Base-by-base conservation (phyloP, 2,329 filamentous ascomycete genomes). In the Cladosporium sp. region DNA sequence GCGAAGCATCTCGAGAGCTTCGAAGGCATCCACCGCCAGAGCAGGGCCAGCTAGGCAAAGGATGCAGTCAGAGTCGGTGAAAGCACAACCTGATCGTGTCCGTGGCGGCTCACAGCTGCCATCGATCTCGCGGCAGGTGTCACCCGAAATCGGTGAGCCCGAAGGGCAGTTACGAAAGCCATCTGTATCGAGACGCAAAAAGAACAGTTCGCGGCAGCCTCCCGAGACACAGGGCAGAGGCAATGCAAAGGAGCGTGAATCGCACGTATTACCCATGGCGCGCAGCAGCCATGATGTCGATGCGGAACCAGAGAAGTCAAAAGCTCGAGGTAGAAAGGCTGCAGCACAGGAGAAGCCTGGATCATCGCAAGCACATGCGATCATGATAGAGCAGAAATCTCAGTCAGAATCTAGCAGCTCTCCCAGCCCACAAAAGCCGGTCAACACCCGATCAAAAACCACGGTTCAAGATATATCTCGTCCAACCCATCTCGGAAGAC, bases 41-140 rank as follows among this genome's bases (percentile, higher is more conserved):
- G 21, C 28, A 29, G 50, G 50, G 5, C 10, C 50, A 5, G 31
- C 50, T 6, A 63, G 61, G 31, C 61, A 63, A 21, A 55, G 21
- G 21, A 63, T 63, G 61, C 35, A 63, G 50, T 56, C 61, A 10
- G 35, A 55, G 11, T 56, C 50, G 3, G 37, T 33, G 23, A 63
- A 63, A 28, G 26, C 35, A 11, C 60, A 33, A 21, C 18, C 16
- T 5, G 55, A 40, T 28, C 31, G 21, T 40, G 21, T 14, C 14
- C 10, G 37, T 3, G 3, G 12, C 8, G 23, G 14, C 1, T 31
- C 7, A 16, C 23, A 37, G 16, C 23, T 26, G 21, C 55, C 55
- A 10, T 40, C 55, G 3, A 12, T 40, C 29, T 33, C 55, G 18
- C 55, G 7, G 55, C n/a, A 40, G 18, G 5, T 12, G 10, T n/a